A percentile compares a stretch with the other conserved stretches of the same genome.
These are phyloP conservation scores for Endoconidiophora laricicola DNA, from an alignment of 2,329 filamentous ascomycete species.

Conservation along the genomic window DNA sequence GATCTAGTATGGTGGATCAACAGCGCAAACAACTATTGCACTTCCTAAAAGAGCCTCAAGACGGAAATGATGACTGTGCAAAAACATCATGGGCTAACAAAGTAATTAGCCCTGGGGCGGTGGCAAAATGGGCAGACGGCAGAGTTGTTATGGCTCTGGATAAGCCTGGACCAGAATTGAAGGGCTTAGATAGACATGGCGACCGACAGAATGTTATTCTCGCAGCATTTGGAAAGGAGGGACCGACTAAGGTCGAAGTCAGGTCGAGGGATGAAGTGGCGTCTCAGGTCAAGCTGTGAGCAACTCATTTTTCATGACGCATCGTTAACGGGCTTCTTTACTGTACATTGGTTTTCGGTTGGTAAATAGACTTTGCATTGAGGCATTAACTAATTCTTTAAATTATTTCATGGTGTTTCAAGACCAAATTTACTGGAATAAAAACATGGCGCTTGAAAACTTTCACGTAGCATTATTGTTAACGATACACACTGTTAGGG, in stretches of 20 bases:
- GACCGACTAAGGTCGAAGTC: slow-evolving; percentile 1
- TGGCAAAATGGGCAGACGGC: slow-evolving; percentile 31
- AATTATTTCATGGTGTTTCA: no score
- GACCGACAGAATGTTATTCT: slow-evolving; percentile 44
- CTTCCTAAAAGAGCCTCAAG: slow-evolving; percentile 23
- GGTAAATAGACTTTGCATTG: no score
- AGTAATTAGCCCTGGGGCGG: slow-evolving; percentile 38
- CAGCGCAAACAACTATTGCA: slow-evolving; percentile 34
- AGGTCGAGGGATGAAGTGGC: neutral
- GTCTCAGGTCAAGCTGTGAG: slow-evolving; percentile 3
- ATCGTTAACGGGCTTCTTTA: no score
- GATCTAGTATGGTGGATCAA: slow-evolving; percentile 29
- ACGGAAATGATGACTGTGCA: slow-evolving; percentile 25
- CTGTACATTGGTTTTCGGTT: no score
- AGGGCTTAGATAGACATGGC: slow-evolving; percentile 30
- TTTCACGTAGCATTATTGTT: no score
- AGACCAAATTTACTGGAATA: no score
- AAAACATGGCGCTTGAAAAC: no score
- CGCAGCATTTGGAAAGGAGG: slow-evolving; percentile 4
- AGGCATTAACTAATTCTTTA: no score
- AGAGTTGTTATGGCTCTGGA: slow-evolving; percentile 39
- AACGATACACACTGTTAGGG: no score
- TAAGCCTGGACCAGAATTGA: slow-evolving; percentile 38
- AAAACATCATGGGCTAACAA: slow-evolving; percentile 41
- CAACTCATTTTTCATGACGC: neutral